phyloP scores from a whole-genome alignment of 1,284 basidiomycete genomes.

The Cryptococcus depauperatus region DNA sequence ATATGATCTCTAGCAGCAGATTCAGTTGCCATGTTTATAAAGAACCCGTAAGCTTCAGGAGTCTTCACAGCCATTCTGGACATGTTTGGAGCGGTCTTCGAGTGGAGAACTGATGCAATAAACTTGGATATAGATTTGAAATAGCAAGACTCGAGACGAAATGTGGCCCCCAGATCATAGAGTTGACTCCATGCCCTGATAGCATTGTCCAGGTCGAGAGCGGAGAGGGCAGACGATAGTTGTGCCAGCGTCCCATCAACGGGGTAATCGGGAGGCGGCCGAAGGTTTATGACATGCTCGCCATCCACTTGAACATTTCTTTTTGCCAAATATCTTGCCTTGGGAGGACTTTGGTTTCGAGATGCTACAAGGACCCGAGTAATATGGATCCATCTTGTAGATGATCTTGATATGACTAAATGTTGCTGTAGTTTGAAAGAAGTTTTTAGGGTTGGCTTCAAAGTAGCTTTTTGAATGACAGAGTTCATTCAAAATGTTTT shows the following conservation, averaged over 20 bases:
- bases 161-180: slow-evolving; percentile 2
- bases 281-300: slow-evolving; percentile 10
- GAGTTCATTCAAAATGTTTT: too few relatives aligned
- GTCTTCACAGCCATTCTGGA: slow-evolving; percentile 3
- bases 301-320: too few relatives aligned
- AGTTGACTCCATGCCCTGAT: slow-evolving; percentile 13
- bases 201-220: neutral
- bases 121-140: slow-evolving; percentile 11
- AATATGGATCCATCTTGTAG: too few relatives aligned
- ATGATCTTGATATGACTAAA: too few relatives aligned
- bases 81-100: slow-evolving; percentile 1
- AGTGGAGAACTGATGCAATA: slow-evolving; percentile 3
- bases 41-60: slow-evolving; percentile 10
- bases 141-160: neutral
- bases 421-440: too few relatives aligned
- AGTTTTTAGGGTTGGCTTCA: too few relatives aligned
- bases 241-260: slow-evolving; percentile 5
- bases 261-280: slow-evolving; percentile 11
- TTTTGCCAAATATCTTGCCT: too few relatives aligned
- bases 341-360: too few relatives aligned
- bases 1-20: slow-evolving; percentile 18
- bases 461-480: too few relatives aligned
- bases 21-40: slow-evolving; percentile 22
- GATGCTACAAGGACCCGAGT: too few relatives aligned
- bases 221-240: neutral